Percentiles rank a stretch among this genome's conserved stretches.
Conservation (phyloP, 371 early-diverging fungal species). For the Rhizomucor miehei region DNA sequence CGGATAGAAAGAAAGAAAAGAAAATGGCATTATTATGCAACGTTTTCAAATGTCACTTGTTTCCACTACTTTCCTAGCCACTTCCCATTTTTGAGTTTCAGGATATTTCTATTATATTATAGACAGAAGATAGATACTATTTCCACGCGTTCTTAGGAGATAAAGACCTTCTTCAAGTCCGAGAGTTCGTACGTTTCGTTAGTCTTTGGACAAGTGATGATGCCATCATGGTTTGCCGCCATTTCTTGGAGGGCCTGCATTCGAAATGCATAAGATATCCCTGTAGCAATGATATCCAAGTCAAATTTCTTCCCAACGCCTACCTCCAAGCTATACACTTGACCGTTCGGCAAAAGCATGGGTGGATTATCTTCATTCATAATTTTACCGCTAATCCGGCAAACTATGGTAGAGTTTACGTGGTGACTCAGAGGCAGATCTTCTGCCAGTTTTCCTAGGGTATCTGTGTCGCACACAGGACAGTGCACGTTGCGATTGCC, state of each 20-base stretch:
- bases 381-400: slow-evolving; percentile 81
- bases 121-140: too few relatives aligned
- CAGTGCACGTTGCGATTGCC: slow-evolving; percentile 86
- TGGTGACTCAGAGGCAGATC: slow-evolving; percentile 89
- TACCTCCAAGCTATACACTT: slow-evolving; percentile 84
- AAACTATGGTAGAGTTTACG: slow-evolving; percentile 89
- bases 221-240: slow-evolving; percentile 72
- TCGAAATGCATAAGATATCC: background rate
- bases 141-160: slow-evolving; percentile 67
- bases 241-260: slow-evolving; percentile 76
- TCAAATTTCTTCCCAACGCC: too few relatives aligned
- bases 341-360: slow-evolving; percentile 93
- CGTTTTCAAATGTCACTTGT: too few relatives aligned
- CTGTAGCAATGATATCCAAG: background rate
- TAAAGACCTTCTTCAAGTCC: slow-evolving; percentile 84
- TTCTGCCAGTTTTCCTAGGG: slow-evolving; percentile 79
- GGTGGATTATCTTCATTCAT: slow-evolving; percentile 96
- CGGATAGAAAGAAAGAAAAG: too few relatives aligned
- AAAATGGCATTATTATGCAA: too few relatives aligned
- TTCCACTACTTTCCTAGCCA: too few relatives aligned
- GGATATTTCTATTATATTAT: too few relatives aligned
- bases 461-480: slow-evolving; percentile 87
- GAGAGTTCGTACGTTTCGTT: slow-evolving; percentile 57
- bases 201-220: slow-evolving; percentile 82
- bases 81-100: too few relatives aligned